Evolutionary conservation across 345 rosid species (phyloP), one percentile per base, ranked within the genome.

Genomic region (Reutealis trisperma): DNA sequence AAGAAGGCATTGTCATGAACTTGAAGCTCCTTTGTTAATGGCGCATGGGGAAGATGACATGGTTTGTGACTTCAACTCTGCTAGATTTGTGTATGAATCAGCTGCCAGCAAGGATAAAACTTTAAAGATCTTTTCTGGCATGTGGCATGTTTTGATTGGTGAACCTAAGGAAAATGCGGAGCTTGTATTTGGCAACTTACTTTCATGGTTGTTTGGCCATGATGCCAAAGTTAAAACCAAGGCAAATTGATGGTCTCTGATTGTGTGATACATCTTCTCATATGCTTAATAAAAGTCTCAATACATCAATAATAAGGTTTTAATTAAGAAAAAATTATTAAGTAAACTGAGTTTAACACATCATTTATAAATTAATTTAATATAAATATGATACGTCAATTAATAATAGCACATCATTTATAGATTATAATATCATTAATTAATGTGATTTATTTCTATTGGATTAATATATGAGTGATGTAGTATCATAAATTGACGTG

Each of bases 71-170:
- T 11, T 4, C 9, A 41, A 57, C 25, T 34, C 77, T 15, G 84
- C 80, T 3, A 78, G n/a, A 24, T 70, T 70, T 18, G 77, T 62
- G 71, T 67, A 70, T 44, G 84, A 83, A 62, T 83, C 77, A 15
- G 83, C 77, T 22, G 25, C 66, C 6, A 70, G 72, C 54, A 61
- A 71, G 52, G 86, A 83, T 73, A 83, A 83, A 41, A 80, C 74
- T 2, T 18, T 77, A 72, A 80, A 51, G 73, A 19, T 77, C 34
- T 74, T 80, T 22, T 72, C 82, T 30, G 80, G 79, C 0, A 75
- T 77, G 84, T 74, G 86, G 86, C 86, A 83, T 2, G 65, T 77
- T 79, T 18, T 75, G 77, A 37, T 83, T 45, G 84, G 84, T 2
- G 86, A 83, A 24, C 49, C 77, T 0, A 22, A 67, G 52, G 82